Percentiles rank a stretch among this genome's conserved stretches.
These are phyloP conservation scores for Kregervanrija fluxuum DNA, from an alignment of 805 yeast genomes.

Conservation along the genomic window DNA sequence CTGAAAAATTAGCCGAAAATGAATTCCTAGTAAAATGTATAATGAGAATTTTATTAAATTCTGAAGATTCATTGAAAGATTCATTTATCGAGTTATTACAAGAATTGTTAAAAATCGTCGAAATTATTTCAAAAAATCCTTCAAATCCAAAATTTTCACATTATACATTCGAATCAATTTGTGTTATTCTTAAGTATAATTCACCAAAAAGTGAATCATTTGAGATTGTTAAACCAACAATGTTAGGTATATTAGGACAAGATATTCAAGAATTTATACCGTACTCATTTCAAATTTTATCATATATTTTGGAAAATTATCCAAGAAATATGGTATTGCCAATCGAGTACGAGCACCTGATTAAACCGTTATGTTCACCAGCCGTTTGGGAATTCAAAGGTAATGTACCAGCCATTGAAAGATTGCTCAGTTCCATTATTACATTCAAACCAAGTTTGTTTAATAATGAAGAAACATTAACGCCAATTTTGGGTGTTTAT, in stretches of 20 bases:
- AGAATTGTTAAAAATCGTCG: constrained; percentile 64
- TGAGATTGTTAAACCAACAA: constrained; percentile 53
- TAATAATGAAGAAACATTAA: constrained; percentile 33
- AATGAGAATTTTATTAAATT: constrained; percentile 71
- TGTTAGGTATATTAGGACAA: constrained; percentile 60
- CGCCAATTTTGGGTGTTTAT: constrained; percentile 91
- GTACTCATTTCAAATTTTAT: constrained; percentile 83
- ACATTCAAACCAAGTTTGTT: constrained; percentile 38
- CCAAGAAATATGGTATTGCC: constrained; percentile 51
- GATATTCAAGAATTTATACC: constrained; percentile 95
- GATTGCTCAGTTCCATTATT: constrained; percentile 65
- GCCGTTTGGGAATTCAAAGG: constrained; percentile 89
- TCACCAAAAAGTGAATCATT: constrained; percentile 35
- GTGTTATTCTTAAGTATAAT: constrained; percentile 56
- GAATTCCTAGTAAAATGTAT: constrained; percentile 87
- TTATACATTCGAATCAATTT: constrained; percentile 82
- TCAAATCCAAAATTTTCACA: constrained; percentile 93
- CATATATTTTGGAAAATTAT: constrained; percentile 61
- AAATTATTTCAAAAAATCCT: constrained; percentile 76
- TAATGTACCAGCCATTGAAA: constrained; percentile 86
- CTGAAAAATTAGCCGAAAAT: constrained; percentile 91
- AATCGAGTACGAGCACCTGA: constrained; percentile 51
- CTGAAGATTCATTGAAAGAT: constrained; percentile 54
- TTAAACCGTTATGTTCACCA: constrained; percentile 84
- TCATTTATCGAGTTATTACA: constrained; percentile 43